These are phyloP conservation scores for Leishmania tropica DNA, from an alignment of 208 protist genomes.

Conservation along the genomic window DNA sequence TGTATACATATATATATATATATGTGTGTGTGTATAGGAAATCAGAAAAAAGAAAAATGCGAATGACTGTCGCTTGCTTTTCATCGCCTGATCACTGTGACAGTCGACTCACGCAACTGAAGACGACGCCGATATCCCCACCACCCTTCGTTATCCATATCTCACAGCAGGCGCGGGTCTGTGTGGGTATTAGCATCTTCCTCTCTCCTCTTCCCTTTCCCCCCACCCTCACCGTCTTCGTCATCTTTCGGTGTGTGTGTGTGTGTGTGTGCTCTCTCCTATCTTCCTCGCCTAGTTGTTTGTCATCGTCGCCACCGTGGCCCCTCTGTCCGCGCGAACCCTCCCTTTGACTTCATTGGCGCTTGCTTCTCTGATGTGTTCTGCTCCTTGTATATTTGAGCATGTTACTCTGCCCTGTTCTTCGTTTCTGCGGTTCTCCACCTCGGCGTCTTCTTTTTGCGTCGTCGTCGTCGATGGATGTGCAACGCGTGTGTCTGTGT, in stretches of 20 bases:
- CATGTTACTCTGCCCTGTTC: too few relatives aligned
- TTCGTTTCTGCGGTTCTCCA: too few relatives aligned
- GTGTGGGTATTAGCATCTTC: background rate
- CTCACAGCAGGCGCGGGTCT: background rate
- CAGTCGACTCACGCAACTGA: background rate
- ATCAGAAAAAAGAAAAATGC: too few relatives aligned
- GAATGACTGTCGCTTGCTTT: background rate
- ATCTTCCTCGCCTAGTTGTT: background rate
- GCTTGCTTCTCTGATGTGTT: background rate
- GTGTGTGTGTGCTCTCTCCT: background rate
- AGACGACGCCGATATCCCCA: background rate
- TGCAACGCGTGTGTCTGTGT: background rate
- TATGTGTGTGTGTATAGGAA: too few relatives aligned
- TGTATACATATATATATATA: too few relatives aligned
- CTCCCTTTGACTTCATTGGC: background rate
- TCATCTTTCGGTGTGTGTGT: background rate
- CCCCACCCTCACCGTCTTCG: background rate
- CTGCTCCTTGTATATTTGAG: background rate
- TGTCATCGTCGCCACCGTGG: background rate
- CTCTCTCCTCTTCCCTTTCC: background rate
- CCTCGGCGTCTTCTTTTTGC: background rate
- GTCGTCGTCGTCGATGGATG: background rate
- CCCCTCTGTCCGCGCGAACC: too few relatives aligned
- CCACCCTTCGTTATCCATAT: background rate
- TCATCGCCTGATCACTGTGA: background rate